Conservation (phyloP, 352 stramenopile species). For the Phytophthora citrophthora region DNA sequence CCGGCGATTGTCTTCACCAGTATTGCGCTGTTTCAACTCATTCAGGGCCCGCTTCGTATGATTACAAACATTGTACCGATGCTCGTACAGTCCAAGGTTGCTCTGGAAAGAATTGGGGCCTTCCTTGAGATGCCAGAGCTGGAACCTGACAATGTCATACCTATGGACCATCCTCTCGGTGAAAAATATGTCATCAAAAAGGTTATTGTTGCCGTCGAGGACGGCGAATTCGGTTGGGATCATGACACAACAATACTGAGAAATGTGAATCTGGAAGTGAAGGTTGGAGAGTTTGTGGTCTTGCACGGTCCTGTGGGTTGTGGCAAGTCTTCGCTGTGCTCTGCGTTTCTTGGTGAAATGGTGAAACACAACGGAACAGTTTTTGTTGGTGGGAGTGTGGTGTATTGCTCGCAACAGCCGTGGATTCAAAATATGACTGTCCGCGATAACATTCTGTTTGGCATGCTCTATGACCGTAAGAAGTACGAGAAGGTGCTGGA, state of each 20-base stretch:
- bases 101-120: constrained; percentile 67
- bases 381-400: constrained; percentile 54
- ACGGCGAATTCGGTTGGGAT: constrained; percentile 51
- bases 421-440: constrained; percentile 90
- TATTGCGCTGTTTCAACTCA: constrained; percentile 77
- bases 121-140: constrained; percentile 76
- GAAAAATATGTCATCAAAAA: constrained; percentile 32
- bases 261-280: constrained; percentile 76
- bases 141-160: constrained; percentile 29
- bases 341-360: constrained; percentile 87
- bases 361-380: constrained; percentile 53
- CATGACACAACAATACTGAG: constrained; percentile 37
- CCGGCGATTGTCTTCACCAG: constrained; percentile 69
- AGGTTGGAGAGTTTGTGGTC: constrained; percentile 81
- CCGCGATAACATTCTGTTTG: constrained; percentile 93
- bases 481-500: constrained; percentile 69
- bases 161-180: constrained; percentile 6
- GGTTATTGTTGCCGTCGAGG: constrained; percentile 35
- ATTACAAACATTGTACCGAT: constrained; percentile 59
- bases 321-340: constrained; percentile 87
- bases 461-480: constrained; percentile 56
- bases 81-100: constrained; percentile 87
- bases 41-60: constrained; percentile 62
- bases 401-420: constrained; percentile 88
- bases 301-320: constrained; percentile 91